Evolutionary conservation across 1,139 yeast genomes (phyloP), one percentile per base, ranked within the genome.

Genomic region (Diutina pseudorugosa): DNA sequence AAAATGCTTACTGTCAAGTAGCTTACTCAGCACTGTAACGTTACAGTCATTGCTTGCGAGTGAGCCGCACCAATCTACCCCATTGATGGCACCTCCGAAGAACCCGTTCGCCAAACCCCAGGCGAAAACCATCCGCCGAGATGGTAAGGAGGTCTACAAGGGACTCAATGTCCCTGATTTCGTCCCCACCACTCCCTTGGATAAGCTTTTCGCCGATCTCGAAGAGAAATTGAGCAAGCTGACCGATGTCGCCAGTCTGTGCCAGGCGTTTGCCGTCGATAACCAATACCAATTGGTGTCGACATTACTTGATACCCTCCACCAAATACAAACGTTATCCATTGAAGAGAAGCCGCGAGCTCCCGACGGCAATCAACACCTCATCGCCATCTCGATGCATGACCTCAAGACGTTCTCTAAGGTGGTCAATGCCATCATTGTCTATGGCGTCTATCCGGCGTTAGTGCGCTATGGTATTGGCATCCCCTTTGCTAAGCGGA

Each of bases 351-450:
- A 45, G 19, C 25, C 14, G 2, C 30, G 16, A 4, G 47, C 19
- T 12, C 47, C 47, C 9, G 47, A 43, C 8, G 23, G 20, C 12
- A 45, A 36, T 51, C 62, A 72, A 6, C 65, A 76, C 50, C 63
- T 86, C 52, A 76, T 91, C 19, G 72, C 85, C 7, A 83, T 91
- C 16, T 87, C 97, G 0, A 70, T 91, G 11, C 91, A 88, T 61
- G 98, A 91, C 62, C 81, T 91, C 72, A 84, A 82, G 62, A 77
- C 80, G 2, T 79, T 91, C 55, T 83, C 87, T 51, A 77, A 75
- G 30, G 62, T 91, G 51, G 66, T 84, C 25, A 85, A 84, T 56
- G 56, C 83, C 16, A 70, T 91, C 2, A 78, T 90, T 0, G 66
- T 85, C 1, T 84, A 81, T 56, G 91, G 95, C 0, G 73, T 90